Base-by-base conservation (phyloP, 2,329 filamentous ascomycete genomes). In the Teratosphaeria viscida region DNA sequence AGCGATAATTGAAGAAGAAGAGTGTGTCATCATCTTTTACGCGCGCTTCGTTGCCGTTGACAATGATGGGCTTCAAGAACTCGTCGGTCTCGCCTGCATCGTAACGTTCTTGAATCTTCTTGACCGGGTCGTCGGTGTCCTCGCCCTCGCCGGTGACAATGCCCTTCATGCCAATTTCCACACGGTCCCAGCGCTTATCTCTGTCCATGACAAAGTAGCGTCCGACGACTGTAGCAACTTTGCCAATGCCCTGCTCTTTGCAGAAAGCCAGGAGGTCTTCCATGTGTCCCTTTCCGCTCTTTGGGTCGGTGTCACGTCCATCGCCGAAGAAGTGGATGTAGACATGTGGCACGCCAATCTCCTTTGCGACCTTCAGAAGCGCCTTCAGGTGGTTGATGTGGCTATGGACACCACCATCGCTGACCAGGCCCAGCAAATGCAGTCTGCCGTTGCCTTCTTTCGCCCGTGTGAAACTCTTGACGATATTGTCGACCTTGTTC, bases 1-100 rank as follows among this genome's bases (percentile, higher is more conserved):
- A 97, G 71, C 94, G 90, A 83, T 99, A 99, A 85, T 99, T 99
- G 89, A 99, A 99, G 85, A 97, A 97, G 84, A 97, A 97, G 70
- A 97, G 83, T 58, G 90, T 92, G 73, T 99, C 94, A 66, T 88
- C 82, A 72, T 97, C 91, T 80, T 96, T 85, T 73, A 99, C 86
- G 68, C 94, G 88, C 63, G 82, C 81, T 71, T 95, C 89, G 68
- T 90, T 84, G 68, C 92, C 94, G 65, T 90, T 90, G 62, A 97
- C 82, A 70, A 99, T 91, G 75, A 99, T 97, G 67, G 94, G 94
- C 79, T 95, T 96, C 68, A 99, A 80, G 83, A 99, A 99, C 82
- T 99, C 94, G 72, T 99, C 94, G 61, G 85, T 95, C 81, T 97
- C 90, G 59, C 84, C 87, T 71, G 88, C 87, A 69, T 86, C 86